Conservation (phyloP, 1,284 basidiomycete species). For the Inonotus obliquus region DNA sequence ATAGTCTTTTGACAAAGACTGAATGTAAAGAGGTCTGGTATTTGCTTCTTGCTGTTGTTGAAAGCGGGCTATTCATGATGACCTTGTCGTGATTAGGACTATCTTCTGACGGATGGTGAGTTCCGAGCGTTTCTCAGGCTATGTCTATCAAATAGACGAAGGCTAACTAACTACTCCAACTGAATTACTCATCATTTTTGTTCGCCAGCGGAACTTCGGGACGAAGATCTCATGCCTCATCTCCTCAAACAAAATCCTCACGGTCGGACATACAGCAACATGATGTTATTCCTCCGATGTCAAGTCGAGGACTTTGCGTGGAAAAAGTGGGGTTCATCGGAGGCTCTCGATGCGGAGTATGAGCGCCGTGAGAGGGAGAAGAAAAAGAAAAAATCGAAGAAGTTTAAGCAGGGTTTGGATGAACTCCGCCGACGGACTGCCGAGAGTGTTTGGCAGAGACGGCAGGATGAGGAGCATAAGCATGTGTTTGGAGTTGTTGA, state of each 20-base stretch:
- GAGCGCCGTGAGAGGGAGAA: conserved; percentile 77
- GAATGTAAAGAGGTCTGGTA: conserved; percentile 87
- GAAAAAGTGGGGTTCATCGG: conserved; percentile 95
- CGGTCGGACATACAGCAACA: conserved; percentile 94
- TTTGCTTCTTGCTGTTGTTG: neutral
- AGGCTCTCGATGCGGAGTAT: conserved; percentile 89
- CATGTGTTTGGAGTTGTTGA: conserved; percentile 73
- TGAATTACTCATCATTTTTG: neutral
- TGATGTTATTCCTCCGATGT: conserved; percentile 96
- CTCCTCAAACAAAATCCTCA: conserved; percentile 96
- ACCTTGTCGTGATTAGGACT: conserved; percentile 52
- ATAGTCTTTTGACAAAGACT: conserved; percentile 95
- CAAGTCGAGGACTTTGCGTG: conserved; percentile 97
- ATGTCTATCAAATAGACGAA: neutral
- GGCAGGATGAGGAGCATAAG: conserved; percentile 82
- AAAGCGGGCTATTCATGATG: conserved; percentile 1
- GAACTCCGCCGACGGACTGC: conserved; percentile 82
- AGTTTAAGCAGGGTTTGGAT: conserved; percentile 83
- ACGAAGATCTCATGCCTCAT: conserved; percentile 90
- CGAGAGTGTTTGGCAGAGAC: conserved; percentile 85
- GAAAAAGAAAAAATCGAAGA: conserved; percentile 88
- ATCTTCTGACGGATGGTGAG: conserved; percentile 84
- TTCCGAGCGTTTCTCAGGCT: neutral
- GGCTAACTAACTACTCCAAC: neutral
- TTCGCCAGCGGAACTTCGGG: conserved; percentile 78